Evolutionary conservation across 1,284 basidiomycete genomes (phyloP), one percentile per base, ranked within the genome.

Genomic region (Mrakiaceae sp.): DNA sequence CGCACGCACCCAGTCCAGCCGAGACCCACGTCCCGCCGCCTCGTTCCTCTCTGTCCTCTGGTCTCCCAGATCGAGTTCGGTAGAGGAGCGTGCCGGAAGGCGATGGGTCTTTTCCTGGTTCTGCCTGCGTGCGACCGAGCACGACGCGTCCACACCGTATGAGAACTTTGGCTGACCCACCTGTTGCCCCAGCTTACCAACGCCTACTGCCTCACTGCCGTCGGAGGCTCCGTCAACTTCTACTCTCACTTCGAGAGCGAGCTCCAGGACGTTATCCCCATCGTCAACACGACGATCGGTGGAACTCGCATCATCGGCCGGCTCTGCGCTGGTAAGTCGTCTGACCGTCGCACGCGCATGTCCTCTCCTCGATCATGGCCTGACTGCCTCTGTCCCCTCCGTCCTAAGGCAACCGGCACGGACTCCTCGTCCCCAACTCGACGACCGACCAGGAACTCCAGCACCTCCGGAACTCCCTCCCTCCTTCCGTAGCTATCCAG

Each of bases 361-460:
- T 0, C 62, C 10, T 14, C 49, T 14, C 12, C 44, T 61, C 51
- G 5, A 27, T 49, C 9, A n/a, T 61, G 16, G n/a, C 7, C 51
- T 52, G 51, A 16, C 51, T 16, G 27, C 2, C 1, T 10, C 40
- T 55, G 7, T 10, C 48, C 43, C 50, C 16, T 48, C 42, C 40
- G 7, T 44, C 55, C 14, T 11, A 71, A 87, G 90, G 90, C 68
- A 96, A 97, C 79, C 83, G 91, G 70, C 93, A 98, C 76, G 95
- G 95, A 66, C 84, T 99, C 49, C 87, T 99, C 67, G 92, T 99
- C 12, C 95, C 95, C 3, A 86, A 88, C 61, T 88, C 93, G 60
- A 96, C 96, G 58, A 96, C 94, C 62, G 96, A 98, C 76, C 95
- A 98, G 76, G 96, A 98, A 77, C 84, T 98, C 6, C 95, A 98